Evolutionary conservation across 768 basidiomycete species (phyloP).

Genomic region (Auricularia auricula-judae): DNA sequence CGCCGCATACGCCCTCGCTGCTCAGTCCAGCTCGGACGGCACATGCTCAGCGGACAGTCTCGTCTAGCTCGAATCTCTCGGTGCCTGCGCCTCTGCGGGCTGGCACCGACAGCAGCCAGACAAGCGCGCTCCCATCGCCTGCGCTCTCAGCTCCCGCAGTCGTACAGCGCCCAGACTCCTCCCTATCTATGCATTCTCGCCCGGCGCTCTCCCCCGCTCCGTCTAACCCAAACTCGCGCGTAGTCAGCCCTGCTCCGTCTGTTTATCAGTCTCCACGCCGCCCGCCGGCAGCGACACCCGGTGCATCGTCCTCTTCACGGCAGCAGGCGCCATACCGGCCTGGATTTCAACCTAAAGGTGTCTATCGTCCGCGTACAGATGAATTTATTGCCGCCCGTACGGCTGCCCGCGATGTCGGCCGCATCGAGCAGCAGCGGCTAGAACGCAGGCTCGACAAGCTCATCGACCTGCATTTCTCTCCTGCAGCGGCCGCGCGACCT

Average conservation of each 20-base stretch:
- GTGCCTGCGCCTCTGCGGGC: too few species aligned
- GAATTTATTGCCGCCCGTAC: constrained; percentile 50
- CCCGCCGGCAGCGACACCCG: constrained; percentile 1
- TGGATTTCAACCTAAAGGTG: constrained; percentile 89
- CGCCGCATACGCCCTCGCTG: not conserved
- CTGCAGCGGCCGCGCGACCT: not conserved
- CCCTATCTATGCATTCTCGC: not conserved
- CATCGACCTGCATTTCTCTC: constrained; percentile 32
- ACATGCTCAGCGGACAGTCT: not conserved
- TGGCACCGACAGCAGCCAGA: not conserved
- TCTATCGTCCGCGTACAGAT: constrained; percentile 69
- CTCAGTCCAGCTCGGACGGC: not conserved
- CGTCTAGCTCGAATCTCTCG: too few species aligned
- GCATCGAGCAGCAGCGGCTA: constrained; percentile 74
- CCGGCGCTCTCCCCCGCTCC: not conserved
- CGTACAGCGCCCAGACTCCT: not conserved
- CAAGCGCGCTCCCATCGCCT: not conserved
- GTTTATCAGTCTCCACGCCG: not conserved
- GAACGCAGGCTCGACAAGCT: constrained; percentile 80
- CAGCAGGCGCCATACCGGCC: constrained; percentile 61
- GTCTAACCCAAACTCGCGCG: not conserved
- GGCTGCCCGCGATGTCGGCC: constrained; percentile 30
- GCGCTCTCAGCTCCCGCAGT: not conserved
- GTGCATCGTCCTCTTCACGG: constrained; percentile 1
- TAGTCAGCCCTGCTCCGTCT: not conserved